phyloP scores from a whole-genome alignment of 1,139 yeast species.

The Saccharomycopsis hybrid region DNA sequence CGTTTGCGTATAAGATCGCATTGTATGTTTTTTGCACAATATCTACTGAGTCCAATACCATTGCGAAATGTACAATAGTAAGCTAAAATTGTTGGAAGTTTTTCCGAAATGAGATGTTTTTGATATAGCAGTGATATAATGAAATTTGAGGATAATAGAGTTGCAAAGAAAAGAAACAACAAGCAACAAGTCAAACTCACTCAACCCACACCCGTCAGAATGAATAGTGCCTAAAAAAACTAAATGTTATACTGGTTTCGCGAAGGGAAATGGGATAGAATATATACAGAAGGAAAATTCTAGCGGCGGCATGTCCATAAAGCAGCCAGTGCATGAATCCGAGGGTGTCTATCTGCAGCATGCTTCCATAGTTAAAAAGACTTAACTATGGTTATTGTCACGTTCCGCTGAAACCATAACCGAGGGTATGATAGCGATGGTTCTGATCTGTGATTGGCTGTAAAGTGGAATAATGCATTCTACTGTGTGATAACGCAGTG shows the following conservation, averaged over 20 bases:
- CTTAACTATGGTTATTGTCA: too few relatives aligned
- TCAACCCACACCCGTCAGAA: too few relatives aligned
- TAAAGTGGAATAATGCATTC: neutral
- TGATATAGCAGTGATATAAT: neutral
- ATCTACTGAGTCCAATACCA: neutral
- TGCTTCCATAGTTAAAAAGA: neutral
- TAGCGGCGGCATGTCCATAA: neutral
- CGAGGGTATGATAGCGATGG: neutral
- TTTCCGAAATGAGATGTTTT: neutral
- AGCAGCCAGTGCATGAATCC: neutral
- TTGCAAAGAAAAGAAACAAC: neutral
- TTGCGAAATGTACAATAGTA: neutral
- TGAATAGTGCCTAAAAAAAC: too few relatives aligned
- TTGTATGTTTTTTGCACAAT: neutral
- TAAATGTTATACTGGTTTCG: too few relatives aligned
- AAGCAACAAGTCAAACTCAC: neutral
- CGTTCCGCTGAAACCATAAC: too few relatives aligned
- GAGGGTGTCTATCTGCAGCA: neutral
- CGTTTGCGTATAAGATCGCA: neutral
- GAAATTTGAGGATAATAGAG: neutral
- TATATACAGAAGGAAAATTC: too few relatives aligned
- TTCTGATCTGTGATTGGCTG: neutral
- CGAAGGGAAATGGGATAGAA: too few relatives aligned
- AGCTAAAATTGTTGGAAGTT: neutral
- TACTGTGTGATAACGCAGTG: neutral